Base-by-base conservation (phyloP, 2,329 filamentous ascomycete species). In the Fusarium sp. region DNA sequence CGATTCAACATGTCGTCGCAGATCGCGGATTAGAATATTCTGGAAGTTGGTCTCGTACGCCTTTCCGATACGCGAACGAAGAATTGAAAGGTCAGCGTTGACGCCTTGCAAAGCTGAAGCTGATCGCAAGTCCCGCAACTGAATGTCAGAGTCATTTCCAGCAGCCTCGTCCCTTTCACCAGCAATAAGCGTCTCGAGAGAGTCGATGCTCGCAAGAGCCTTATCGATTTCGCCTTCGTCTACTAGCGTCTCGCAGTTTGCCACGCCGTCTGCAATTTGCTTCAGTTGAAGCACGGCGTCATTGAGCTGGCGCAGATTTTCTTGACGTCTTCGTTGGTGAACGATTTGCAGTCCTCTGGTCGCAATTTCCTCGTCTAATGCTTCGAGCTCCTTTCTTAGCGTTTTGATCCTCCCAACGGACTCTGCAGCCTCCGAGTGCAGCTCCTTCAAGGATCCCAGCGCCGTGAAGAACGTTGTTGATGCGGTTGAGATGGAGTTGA, bases 401-500 rank as follows among this genome's bases (percentile, higher is more conserved):
- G 86, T 84, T 75, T 94, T 93, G 60, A 99, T 99, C 63, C 92
- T 89, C 11, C 90, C 85, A 3, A 99, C 94, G 4, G 95, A 98
- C 58, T 96, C 92, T 13, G 94, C 91, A 9, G 96, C 94, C 78
- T 99, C 96, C 0, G 91, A 91, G 76, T 99, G 95, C 13, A 99
- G 83, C 76, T 97, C 93, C 69, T 93, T 91, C 33, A 99, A 82
- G 1, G 94, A 97, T 1, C 96, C 95, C 1, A 99, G 83, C 0
- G 96, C 96, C 0, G 94, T 94, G 74, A 99, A 99, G 78, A 99
- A 99, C 0, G 95, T 97, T 1, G 93, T 94, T 0, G 96, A 98
- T 2, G 96, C 96, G 0, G 92, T 94, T 4, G 95, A 98, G 66
- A 99, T 99, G 0, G 94, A 97, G 31, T 93, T 93, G 72, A 99